Percentiles rank a stretch among this genome's conserved stretches.
phyloP scores from a whole-genome alignment of 108 stramenopile genomes.

The Mediolabrus comicus region DNA sequence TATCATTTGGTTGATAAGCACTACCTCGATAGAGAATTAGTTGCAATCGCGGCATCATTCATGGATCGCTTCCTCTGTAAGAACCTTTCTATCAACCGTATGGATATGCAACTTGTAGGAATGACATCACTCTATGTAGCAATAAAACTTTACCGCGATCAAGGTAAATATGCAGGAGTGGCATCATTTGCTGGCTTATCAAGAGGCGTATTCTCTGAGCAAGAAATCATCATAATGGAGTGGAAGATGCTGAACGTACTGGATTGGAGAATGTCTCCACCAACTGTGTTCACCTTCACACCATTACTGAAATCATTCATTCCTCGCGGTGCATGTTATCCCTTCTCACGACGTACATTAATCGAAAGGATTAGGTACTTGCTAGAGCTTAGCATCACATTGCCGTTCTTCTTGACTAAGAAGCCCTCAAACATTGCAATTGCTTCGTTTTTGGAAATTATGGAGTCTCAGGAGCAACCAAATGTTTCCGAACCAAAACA shows the following conservation, averaged over 20 bases:
- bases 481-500: conserved; percentile 12
- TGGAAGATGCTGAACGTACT: conserved; percentile 50
- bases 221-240: conserved; percentile 74
- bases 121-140: conserved; percentile 81
- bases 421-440: conserved; percentile 25
- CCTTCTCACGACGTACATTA: conserved; percentile 16
- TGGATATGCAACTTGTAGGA: conserved; percentile 56
- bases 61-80: conserved; percentile 53
- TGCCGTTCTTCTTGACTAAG: conserved; percentile 24
- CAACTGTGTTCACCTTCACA: conserved; percentile 66
- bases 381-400: conserved; percentile 23
- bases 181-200: conserved; percentile 66
- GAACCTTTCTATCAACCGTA: conserved; percentile 29
- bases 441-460: conserved; percentile 30
- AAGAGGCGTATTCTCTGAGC: conserved; percentile 58
- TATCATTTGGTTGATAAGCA: conserved; percentile 71
- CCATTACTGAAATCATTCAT: conserved; percentile 14
- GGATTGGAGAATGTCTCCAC: conserved; percentile 76
- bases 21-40: conserved; percentile 62
- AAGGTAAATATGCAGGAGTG: conserved; percentile 32
- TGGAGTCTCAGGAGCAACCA: conserved; percentile 29
- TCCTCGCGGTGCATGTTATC: conserved; percentile 17
- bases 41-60: conserved; percentile 60
- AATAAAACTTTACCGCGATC: conserved; percentile 60
- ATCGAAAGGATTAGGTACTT: conserved; percentile 33